Conservation (phyloP, 306 rosid species). For the barrel medic (Medicago truncatula) region MtrunA17r5.0-ANR NC_053045.1:13622001-13622500, state of each 20-base stretch:
- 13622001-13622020: constrained; percentile 78
- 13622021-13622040: constrained; percentile 85
- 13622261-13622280: constrained; percentile 37
- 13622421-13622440: constrained; percentile 58
- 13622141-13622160: constrained; percentile 48
- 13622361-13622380: constrained; percentile 71
- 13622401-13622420: constrained; percentile 96
- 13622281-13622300: background rate
- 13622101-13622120: constrained; percentile 61
- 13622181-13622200: constrained; percentile 60
- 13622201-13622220: constrained; percentile 46
- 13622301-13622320: constrained; percentile 49
- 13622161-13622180: constrained; percentile 72
- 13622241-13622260: constrained; percentile 42
- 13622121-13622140: constrained; percentile 60
- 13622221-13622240: constrained; percentile 39
- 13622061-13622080: constrained; percentile 64
- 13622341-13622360: constrained; percentile 30
- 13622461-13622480: constrained; percentile 40
- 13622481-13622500: constrained; percentile 62
- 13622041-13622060: constrained; percentile 79
- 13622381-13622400: constrained; percentile 91
- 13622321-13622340: constrained; percentile 41
- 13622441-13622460: constrained; percentile 44
- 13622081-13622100: constrained; percentile 53